A percentile compares a stretch with the other conserved stretches of the same genome.
Conservation (phyloP, 306 rosid genomes). For the Quercus gilva region DNA sequence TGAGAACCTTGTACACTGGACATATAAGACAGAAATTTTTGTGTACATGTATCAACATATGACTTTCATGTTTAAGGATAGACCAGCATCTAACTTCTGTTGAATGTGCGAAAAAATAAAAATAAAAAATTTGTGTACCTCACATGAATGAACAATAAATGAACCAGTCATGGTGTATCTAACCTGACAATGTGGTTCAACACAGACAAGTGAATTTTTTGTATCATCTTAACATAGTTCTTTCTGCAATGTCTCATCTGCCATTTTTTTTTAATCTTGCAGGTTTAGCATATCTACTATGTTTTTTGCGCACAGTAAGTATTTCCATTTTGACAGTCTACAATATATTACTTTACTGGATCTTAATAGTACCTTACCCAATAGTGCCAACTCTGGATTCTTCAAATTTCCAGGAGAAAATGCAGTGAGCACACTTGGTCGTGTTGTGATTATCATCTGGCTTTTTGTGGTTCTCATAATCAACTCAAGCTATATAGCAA, state of each 20-base stretch:
- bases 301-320: slow-evolving; percentile 55
- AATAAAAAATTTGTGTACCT: not conserved
- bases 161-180: too few relatives aligned
- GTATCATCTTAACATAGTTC: not conserved
- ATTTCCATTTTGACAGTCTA: slow-evolving; percentile 2
- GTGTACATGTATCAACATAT: not conserved
- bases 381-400: not conserved
- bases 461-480: slow-evolving; percentile 47
- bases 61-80: not conserved
- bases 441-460: slow-evolving; percentile 46
- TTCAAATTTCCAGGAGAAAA: slow-evolving; percentile 46
- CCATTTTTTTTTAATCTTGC: slow-evolving; percentile 12
- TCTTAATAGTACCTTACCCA: not conserved
- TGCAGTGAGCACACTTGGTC: slow-evolving; percentile 38
- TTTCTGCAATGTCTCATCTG: not conserved
- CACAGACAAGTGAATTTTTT: not conserved
- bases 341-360: not conserved
- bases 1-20: slow-evolving; percentile 5
- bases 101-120: not conserved
- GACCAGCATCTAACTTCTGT: not conserved
- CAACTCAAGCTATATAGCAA: slow-evolving; percentile 57
- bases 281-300: slow-evolving; percentile 54
- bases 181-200: too few relatives aligned
- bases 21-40: not conserved
- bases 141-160: not conserved